Percentiles rank a stretch among this genome's conserved stretches.
Conservation (phyloP, 139 green algal species). For the Asterochloris sp. region DNA sequence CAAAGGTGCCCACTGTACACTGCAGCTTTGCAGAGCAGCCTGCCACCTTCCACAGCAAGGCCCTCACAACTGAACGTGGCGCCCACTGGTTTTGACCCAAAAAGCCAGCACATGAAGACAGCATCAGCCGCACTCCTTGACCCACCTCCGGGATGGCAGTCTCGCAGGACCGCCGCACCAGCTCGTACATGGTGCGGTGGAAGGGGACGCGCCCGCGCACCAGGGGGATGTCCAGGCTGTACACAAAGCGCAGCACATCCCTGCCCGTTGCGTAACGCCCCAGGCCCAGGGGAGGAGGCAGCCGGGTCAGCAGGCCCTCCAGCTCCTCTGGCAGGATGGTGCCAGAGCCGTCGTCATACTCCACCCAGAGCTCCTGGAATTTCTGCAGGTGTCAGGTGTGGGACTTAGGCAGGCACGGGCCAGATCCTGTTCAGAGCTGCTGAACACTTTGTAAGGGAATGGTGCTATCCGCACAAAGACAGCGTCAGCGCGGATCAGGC, state of each 20-base stretch:
- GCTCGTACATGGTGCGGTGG: constrained; percentile 59
- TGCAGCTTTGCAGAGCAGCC: too few species aligned
- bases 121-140: not conserved
- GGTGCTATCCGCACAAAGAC: too few species aligned
- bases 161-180: constrained; percentile 60
- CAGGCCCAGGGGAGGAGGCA: constrained; percentile 70
- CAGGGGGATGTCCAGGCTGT: constrained; percentile 75
- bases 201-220: constrained; percentile 62
- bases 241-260: constrained; percentile 75
- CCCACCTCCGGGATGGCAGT: constrained; percentile 61
- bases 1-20: too few species aligned
- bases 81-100: too few species aligned
- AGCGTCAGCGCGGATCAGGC: too few species aligned
- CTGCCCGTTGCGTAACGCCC: constrained; percentile 47
- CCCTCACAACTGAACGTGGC: too few species aligned
- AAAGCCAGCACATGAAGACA: too few species aligned
- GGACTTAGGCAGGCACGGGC: not conserved
- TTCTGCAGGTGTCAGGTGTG: constrained; percentile 33
- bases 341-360: constrained; percentile 70
- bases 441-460: too few species aligned
- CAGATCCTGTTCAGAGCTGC: not conserved
- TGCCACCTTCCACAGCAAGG: too few species aligned
- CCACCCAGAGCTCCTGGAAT: constrained; percentile 72
- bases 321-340: constrained; percentile 58
- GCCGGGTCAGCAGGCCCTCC: constrained; percentile 57